Evolutionary conservation across 2,329 filamentous ascomycete species (phyloP), one percentile per base, ranked within the genome.

Genomic region (Xylariaceae sp.): DNA sequence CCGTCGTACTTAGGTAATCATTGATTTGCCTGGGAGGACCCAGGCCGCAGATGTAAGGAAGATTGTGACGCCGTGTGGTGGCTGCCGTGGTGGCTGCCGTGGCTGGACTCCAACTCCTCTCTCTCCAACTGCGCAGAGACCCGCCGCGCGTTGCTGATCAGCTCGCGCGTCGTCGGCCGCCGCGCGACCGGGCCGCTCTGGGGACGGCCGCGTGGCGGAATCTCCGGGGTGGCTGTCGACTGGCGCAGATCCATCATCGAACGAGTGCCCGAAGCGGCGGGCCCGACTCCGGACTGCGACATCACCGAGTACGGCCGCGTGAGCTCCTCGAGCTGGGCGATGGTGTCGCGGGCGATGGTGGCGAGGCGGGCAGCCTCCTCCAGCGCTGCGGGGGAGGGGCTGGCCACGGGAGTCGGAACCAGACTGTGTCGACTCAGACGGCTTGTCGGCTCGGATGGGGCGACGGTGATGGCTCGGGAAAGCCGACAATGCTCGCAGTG

Each of bases 401-500:
- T 39, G 8, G 28, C 11, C 3, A 21, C 27, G 22, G 26, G 29
- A 5, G 14, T 5, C 9, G 29, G 9, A 14, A 22, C 11, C 9
- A 19, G 12, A 16, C 30, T 33, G 5, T 30, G 11, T 19, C 23
- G 32, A 11, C 39, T 34, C 14, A 33, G 15, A 14, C 22, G 23
- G 16, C 32, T 30, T 9, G 29, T 17, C 12, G 16, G 35, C 15
- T 40, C 40, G 5, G 33, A 31, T 5, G 37, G 15, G 14, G 35
- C 10, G 19, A 33, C 11, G 8, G 37, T 40, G 5, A 42, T 21
- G 9, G 41, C 36, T 16, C 31, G 27, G 9, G 43, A 46, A n/a
- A 44, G 41, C 7, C 35, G 42, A 22, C 45, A 47, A 24, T 47
- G 45, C 24, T 47, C 41, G 19, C 45, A 47, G 22, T 46, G 45